Base-by-base conservation (phyloP, 2,329 filamentous ascomycete genomes). In the Polychaeton citri region DNA sequence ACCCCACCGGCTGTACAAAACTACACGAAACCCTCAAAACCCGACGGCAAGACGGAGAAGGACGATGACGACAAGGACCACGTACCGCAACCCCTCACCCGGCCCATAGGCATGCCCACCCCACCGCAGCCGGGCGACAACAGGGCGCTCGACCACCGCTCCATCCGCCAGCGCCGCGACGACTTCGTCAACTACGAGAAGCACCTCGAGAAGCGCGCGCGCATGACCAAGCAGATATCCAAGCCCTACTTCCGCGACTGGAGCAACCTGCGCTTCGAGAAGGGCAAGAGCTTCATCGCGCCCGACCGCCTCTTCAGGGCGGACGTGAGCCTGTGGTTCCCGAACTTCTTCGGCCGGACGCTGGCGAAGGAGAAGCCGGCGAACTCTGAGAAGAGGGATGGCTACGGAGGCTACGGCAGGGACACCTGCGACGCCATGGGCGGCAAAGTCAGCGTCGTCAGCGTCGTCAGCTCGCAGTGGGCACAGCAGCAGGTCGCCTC, bases 231-330 rank as follows among this genome's bases (percentile, higher is more conserved):
- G 46, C 76, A 85, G 57, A 79, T 92, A 53, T 68, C 79, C 15
- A 82, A 83, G 39, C 87, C 88, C 2, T 98, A 98, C 62, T 98
- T 94, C 65, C 81, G 86, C 58, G 88, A 98, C 68, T 95, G 86
- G 81, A 75, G 74, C 40, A 90, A 92, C 61, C 73, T 95, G 59
- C 69, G 79, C 46, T 79, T 90, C 45, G 63, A 70, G 62, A 76
- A 86, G 50, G 90, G 90, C 52, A 98, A 98, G 62, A 85, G 85
- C 17, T 98, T 95, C 63, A 66, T 88, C 35, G 78, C 85, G 15
- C 88, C 88, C 24, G 75, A 81, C 3, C 71, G 80, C n/a, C 71
- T 88, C 33, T 96, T 96, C 69, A 81, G 78, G 52, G 71, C 71
- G 45, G 83, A 92, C 26, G 71, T 77, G 35, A 81, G 88, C 4